Percentiles rank a stretch among this genome's conserved stretches.
These are phyloP conservation scores for Fusarium citri DNA, from an alignment of 2,329 filamentous ascomycete genomes.

Conservation along the genomic window DNA sequence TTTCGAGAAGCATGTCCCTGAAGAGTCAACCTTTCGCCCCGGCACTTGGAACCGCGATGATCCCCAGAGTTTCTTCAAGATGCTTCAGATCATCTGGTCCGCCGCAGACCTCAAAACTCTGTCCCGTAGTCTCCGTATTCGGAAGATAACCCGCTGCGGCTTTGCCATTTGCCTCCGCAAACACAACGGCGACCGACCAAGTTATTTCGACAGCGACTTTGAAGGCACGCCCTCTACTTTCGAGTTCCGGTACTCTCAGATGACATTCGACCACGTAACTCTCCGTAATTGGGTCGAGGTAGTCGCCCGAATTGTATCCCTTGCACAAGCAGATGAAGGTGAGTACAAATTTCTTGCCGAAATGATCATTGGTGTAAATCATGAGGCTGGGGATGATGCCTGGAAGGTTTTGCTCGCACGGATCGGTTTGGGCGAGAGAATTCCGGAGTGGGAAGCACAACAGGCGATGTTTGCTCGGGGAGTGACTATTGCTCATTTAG, in stretches of 20 bases:
- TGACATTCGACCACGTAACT: conserved; percentile 41
- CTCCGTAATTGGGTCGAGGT: conserved; percentile 41
- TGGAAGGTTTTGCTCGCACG: conserved; percentile 31
- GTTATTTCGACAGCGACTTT: background rate
- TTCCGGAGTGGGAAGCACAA: conserved; percentile 38
- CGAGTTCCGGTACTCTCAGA: conserved; percentile 45
- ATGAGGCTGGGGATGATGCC: background rate
- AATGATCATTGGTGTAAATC: background rate
- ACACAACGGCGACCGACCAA: accelerated
- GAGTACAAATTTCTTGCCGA: conserved; percentile 3
- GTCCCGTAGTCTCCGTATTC: accelerated
- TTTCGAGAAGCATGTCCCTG: background rate
- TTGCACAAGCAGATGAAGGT: conserved; percentile 15
- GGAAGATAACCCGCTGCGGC: background rate
- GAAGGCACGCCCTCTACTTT: conserved; percentile 35
- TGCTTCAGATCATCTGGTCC: conserved; percentile 28
- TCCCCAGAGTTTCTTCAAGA: background rate
- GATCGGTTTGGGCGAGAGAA: conserved; percentile 27
- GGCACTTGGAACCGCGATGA: conserved; percentile 20
- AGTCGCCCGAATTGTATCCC: conserved; percentile 17
- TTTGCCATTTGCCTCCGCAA: conserved; percentile 13
- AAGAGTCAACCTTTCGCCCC: background rate
- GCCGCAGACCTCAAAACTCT: conserved; percentile 1
- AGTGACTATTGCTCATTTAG: conserved; percentile 28
- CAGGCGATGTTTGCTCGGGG: conserved; percentile 16